Base-by-base conservation (phyloP, 2,329 filamentous ascomycete genomes). In the Huntiella bhutanensis region DNA sequence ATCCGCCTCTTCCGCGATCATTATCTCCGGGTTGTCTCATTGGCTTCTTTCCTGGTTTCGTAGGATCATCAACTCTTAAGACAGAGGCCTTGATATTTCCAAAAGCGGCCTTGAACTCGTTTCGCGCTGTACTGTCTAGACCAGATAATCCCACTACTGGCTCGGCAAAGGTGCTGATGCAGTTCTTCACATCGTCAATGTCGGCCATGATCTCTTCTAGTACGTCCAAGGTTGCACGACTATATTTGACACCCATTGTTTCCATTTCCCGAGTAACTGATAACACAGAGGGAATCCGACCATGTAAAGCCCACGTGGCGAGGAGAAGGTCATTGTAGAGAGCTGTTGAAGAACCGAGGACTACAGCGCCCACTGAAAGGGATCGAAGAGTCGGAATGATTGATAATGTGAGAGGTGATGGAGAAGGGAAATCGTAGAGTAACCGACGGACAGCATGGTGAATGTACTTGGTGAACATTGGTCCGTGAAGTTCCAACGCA, bases 291-390 rank as follows among this genome's bases (percentile, higher is more conserved):
- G 55, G 52, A 2, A 74, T 64, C 54, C 83, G 74, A 16, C 73
- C 68, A 51, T 73, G 71, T 8, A 73, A 70, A 33, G 62, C 59
- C 73, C 78, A 83, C 47, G 75, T 64, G 16, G 78, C 68, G 11
- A 65, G 59, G 17, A 83, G 65, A 33, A 85, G 67, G 42, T 73
- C 66, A 55, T 80, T 77, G 64, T 82, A 87, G 37, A 87, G 72
- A 0, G 70, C 64, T 0, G 80, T 80, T 13, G 76, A 77, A 4
- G 74, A 77, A 41, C 80, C 82, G 1, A 88, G 68, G 5, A 83
- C 75, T 55, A 80, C 83, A 0, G 79, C 80, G 1, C 73, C 70
- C 1, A 80, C 68, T 1, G 82, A 81, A 0, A 83, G 65, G 39
- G 69, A 65, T 56, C 81, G 82, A 54, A 86, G 64, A 5, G 71